These are phyloP conservation scores for Oldenlandia corymbosa DNA, from an alignment of 257 asterid species.

Conservation along the genomic window DNA sequence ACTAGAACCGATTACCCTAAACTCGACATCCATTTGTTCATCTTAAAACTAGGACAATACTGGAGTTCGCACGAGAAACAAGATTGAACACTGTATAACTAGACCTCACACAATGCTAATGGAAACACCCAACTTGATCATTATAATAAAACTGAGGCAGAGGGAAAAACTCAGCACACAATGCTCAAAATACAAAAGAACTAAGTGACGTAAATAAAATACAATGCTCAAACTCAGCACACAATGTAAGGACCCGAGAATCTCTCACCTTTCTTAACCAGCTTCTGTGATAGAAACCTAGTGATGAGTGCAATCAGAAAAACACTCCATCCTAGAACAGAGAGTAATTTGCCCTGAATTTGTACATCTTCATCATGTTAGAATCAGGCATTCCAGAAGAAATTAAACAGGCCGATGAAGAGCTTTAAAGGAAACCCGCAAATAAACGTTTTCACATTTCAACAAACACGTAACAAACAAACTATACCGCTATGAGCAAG, in stretches of 20 bases:
- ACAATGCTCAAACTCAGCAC: no score
- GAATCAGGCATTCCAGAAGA: neutral
- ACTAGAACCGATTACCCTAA: neutral
- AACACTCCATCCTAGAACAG: conserved; percentile 10
- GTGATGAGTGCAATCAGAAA: neutral
- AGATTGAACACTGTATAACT: neutral
- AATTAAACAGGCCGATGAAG: no score
- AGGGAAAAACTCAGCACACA: neutral
- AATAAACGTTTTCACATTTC: neutral
- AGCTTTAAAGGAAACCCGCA: neutral
- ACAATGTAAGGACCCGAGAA: no score
- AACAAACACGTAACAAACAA: neutral
- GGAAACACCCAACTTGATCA: neutral
- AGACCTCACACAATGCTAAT: neutral
- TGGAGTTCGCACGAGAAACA: neutral
- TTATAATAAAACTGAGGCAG: neutral
- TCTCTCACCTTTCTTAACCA: conserved; percentile 22
- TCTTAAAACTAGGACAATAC: neutral
- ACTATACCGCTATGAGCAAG: neutral
- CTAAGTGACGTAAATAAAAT: neutral
- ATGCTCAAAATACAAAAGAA: neutral
- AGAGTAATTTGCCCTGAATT: conserved; percentile 11
- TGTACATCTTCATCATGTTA: neutral
- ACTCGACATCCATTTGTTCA: neutral
- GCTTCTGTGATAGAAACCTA: conserved; percentile 8